Conservation (phyloP, 495 filamentous ascomycete genomes). For the Copromyces sp. region DNA sequence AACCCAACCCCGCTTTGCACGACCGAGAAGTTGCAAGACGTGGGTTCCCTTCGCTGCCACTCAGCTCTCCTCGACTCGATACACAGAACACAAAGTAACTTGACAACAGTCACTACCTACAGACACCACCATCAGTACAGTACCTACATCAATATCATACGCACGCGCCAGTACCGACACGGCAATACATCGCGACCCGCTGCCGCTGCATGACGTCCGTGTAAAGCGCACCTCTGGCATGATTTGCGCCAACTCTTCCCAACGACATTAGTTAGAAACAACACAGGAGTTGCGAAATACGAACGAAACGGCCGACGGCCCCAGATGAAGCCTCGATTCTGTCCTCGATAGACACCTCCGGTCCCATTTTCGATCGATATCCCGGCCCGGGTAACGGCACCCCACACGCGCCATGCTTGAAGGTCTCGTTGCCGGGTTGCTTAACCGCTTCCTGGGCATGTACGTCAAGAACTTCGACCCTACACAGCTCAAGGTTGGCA, state of each 20-base stretch:
- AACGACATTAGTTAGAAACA: background rate
- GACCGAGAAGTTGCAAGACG: background rate
- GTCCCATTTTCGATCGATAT: background rate
- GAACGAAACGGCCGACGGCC: background rate
- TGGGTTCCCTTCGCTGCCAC: background rate
- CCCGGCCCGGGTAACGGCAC: slow-evolving; percentile 48
- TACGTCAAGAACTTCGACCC: slow-evolving; percentile 99
- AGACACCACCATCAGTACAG: background rate
- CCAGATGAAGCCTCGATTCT: slow-evolving; percentile 25
- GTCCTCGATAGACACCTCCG: slow-evolving; percentile 16
- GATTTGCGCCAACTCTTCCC: slow-evolving; percentile 2
- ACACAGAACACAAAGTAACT: background rate
- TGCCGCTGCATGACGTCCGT: slow-evolving; percentile 4
- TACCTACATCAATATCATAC: background rate
- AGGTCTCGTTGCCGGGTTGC: slow-evolving; percentile 70
- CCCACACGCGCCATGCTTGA: slow-evolving; percentile 45
- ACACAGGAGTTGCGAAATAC: background rate
- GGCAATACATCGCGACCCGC: background rate
- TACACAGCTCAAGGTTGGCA: slow-evolving; percentile 90
- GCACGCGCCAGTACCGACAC: background rate
- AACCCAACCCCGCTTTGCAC: background rate
- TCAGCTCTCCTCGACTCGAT: background rate
- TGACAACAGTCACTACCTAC: background rate
- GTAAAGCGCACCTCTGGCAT: background rate
- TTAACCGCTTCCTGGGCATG: slow-evolving; percentile 98